Percentiles rank a stretch among this genome's conserved stretches.
Conservation (phyloP, 768 basidiomycete genomes). For the Paxillus ammoniavirescens region DNA sequence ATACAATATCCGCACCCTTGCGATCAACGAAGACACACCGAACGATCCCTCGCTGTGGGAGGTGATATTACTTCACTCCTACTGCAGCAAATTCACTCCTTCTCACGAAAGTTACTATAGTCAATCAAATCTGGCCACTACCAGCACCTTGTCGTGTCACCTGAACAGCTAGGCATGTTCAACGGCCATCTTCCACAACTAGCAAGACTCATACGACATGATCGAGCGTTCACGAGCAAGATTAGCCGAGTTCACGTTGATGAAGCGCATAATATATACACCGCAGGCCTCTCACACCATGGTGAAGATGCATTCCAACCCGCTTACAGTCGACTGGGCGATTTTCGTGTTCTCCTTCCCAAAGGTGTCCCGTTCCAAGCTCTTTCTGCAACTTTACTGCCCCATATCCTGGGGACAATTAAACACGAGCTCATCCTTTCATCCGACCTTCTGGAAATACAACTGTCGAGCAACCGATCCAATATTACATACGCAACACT, state of each 20-base stretch:
- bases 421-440: neutral
- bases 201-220: too few species aligned
- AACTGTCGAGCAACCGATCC: neutral
- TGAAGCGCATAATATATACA: neutral
- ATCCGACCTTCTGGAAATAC: neutral
- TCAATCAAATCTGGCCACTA: too few species aligned
- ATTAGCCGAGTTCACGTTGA: neutral
- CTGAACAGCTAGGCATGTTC: too few species aligned
- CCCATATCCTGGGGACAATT: neutral
- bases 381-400: constrained; percentile 1
- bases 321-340: neutral
- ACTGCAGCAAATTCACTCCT: too few species aligned
- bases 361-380: neutral
- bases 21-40: too few species aligned
- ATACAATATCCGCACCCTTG: too few species aligned
- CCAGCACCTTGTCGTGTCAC: too few species aligned
- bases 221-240: neutral
- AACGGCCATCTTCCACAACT: too few species aligned
- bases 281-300: neutral
- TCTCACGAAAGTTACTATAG: too few species aligned
- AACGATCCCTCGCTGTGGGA: too few species aligned
- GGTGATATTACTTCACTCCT: too few species aligned
- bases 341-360: neutral
- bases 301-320: constrained; percentile 2
- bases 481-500: neutral